Conservation (phyloP, 805 yeast genomes). For the Kuraishia molischiana region DNA sequence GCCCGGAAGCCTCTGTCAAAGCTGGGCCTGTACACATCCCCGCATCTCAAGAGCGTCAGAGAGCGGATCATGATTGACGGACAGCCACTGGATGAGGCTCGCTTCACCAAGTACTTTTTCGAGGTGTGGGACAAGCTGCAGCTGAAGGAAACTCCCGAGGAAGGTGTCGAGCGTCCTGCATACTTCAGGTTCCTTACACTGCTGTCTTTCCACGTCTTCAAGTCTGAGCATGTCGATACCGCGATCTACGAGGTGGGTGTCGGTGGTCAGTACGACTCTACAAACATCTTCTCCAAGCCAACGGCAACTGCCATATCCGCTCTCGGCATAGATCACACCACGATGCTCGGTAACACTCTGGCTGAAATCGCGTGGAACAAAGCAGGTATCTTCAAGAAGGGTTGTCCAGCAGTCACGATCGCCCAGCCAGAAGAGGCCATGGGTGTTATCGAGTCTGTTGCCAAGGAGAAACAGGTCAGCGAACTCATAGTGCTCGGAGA, state of each 20-base stretch:
- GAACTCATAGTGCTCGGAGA: slow-evolving; percentile 42
- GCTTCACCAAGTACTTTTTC: slow-evolving; percentile 83
- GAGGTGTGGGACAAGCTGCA: slow-evolving; percentile 87
- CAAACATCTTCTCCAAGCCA: slow-evolving; percentile 76
- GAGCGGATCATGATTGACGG: slow-evolving; percentile 90
- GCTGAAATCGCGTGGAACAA: slow-evolving; percentile 94
- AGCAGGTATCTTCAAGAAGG: slow-evolving; percentile 79
- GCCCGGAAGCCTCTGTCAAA: slow-evolving; percentile 28
- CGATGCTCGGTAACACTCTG: slow-evolving; percentile 78
- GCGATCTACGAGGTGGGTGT: slow-evolving; percentile 98
- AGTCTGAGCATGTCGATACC: slow-evolving; percentile 82
- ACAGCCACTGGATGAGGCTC: slow-evolving; percentile 66
- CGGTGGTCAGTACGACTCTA: slow-evolving; percentile 97
- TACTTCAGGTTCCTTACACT: slow-evolving; percentile 88
- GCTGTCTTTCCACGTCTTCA: slow-evolving; percentile 82
- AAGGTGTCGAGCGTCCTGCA: slow-evolving; percentile 40
- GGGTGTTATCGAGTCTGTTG: slow-evolving; percentile 51
- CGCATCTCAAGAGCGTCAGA: slow-evolving; percentile 87
- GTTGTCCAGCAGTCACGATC: slow-evolving; percentile 59
- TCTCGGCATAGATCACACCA: slow-evolving; percentile 86
- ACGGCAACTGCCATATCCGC: slow-evolving; percentile 79
- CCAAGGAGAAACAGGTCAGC: slow-evolving; percentile 46
- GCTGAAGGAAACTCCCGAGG: slow-evolving; percentile 35
- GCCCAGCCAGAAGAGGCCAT: slow-evolving; percentile 43
- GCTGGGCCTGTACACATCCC: slow-evolving; percentile 92